phyloP scores from a whole-genome alignment of 2,329 filamentous ascomycete genomes.

The Alternaria burnsii region DNA sequence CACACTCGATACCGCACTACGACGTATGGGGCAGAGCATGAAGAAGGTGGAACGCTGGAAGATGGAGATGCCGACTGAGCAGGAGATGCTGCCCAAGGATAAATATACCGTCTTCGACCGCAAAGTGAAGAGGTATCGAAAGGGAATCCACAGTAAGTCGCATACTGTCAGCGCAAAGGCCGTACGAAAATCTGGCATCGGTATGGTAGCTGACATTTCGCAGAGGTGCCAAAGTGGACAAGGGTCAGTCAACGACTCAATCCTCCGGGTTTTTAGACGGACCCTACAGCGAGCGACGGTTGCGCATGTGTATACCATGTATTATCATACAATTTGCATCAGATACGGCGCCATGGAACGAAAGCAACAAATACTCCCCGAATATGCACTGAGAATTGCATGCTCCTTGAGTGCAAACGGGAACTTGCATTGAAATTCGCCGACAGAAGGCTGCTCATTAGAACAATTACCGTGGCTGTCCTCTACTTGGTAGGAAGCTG shows the following conservation, averaged over 20 bases:
- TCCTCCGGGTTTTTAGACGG: constrained; percentile 83
- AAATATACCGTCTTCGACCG: constrained; percentile 99
- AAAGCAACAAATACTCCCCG: background rate
- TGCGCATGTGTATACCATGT: constrained; percentile 36
- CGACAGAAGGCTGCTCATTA: background rate
- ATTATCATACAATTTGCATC: constrained; percentile 32
- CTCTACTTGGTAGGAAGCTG: background rate
- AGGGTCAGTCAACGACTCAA: constrained; percentile 93
- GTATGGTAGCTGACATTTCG: constrained; percentile 50
- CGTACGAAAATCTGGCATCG: background rate
- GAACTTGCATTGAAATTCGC: background rate
- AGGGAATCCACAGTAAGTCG: constrained; percentile 93
- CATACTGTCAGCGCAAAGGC: background rate
- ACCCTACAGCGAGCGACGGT: background rate
- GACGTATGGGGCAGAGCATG: constrained; percentile 71
- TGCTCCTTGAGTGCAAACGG: background rate
- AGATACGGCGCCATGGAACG: constrained; percentile 18
- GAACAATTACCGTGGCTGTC: background rate
- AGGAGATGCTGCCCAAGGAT: constrained; percentile 93
- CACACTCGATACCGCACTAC: constrained; percentile 80
- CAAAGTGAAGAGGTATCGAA: constrained; percentile 93
- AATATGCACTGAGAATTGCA: background rate
- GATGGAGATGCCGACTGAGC: constrained; percentile 92
- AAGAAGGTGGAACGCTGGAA: constrained; percentile 91
- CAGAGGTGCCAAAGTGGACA: constrained; percentile 76